A percentile compares a stretch with the other conserved stretches of the same genome.
These are phyloP conservation scores for Cordyceps militaris DNA, from an alignment of 2,329 filamentous ascomycete species.

Conservation along the genomic window DNA sequence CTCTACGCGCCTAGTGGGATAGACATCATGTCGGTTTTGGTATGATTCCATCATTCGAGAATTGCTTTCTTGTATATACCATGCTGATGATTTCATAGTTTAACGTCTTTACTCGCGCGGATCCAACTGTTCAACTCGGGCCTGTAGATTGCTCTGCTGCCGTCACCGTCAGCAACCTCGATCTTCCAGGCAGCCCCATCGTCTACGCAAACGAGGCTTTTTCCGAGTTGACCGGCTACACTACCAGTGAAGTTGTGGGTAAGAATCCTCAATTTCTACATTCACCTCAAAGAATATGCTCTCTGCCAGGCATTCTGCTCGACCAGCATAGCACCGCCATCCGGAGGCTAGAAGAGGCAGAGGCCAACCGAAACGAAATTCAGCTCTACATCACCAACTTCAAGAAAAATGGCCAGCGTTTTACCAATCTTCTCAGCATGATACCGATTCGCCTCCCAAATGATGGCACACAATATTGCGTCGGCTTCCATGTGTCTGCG, in stretches of 20 bases:
- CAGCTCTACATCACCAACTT: slow-evolving; percentile 64
- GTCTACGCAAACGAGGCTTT: slow-evolving; percentile 82
- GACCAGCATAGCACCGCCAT: slow-evolving; percentile 46
- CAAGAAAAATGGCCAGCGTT: slow-evolving; percentile 68
- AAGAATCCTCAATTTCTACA: slow-evolving; percentile 83
- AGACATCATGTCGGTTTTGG: slow-evolving; percentile 49
- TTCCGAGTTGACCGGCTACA: slow-evolving; percentile 71
- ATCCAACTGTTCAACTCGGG: slow-evolving; percentile 72
- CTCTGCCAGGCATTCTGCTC: slow-evolving; percentile 5
- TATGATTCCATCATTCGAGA: slow-evolving; percentile 24
- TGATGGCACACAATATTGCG: slow-evolving; percentile 60
- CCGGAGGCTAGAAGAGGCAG: slow-evolving; percentile 41
- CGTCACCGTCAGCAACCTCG: slow-evolving; percentile 74
- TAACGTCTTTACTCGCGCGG: slow-evolving; percentile 61
- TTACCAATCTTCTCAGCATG: slow-evolving; percentile 80
- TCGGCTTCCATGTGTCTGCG: slow-evolving; percentile 76
- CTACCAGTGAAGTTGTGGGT: slow-evolving; percentile 64
- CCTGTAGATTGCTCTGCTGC: slow-evolving; percentile 79
- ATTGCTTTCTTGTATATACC: background rate
- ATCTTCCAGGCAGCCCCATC: slow-evolving; percentile 67
- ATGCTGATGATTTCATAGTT: slow-evolving; percentile 27
- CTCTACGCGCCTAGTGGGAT: slow-evolving; percentile 49
- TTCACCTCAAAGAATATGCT: slow-evolving; percentile 52
- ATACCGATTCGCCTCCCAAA: slow-evolving; percentile 68
- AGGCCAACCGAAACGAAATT: slow-evolving; percentile 39